phyloP scores from a whole-genome alignment of 345 rosid genomes.

The Melaleuca alternifolia region DNA sequence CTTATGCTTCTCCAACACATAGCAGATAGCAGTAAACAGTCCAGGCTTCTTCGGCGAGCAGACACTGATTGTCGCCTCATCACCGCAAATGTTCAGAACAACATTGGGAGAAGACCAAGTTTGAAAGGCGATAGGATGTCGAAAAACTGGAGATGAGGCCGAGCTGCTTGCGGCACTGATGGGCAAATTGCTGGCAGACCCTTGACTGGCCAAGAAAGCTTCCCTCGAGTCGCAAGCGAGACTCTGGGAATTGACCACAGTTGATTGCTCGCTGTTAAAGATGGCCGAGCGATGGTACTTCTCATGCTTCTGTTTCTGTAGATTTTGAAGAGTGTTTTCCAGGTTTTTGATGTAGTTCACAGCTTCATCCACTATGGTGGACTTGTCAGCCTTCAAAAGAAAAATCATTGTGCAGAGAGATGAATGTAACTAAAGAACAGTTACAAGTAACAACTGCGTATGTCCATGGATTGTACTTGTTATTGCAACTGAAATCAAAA shows the following conservation, averaged over 20 bases:
- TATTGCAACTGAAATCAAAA: neutral
- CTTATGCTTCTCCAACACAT: constrained; percentile 35
- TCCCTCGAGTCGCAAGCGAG: constrained; percentile 27
- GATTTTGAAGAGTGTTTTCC: constrained; percentile 27
- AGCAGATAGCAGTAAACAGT: constrained; percentile 21
- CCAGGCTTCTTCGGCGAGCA: constrained; percentile 33
- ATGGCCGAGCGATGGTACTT: constrained; percentile 19
- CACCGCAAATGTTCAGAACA: constrained; percentile 32
- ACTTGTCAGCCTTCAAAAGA: constrained; percentile 52
- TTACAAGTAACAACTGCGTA: neutral
- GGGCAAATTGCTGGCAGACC: constrained; percentile 5
- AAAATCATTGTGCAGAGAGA: neutral
- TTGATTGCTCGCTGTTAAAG: constrained; percentile 14
- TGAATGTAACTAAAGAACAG: neutral
- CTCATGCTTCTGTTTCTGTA: constrained; percentile 37
- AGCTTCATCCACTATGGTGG: constrained; percentile 64
- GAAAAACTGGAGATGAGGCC: constrained; percentile 5
- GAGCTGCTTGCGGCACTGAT: neutral
- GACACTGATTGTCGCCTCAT: constrained; percentile 36
- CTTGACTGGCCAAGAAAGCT: constrained; percentile 44
- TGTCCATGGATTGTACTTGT: neutral
- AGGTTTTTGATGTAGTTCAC: constrained; percentile 33
- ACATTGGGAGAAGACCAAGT: constrained; percentile 52
- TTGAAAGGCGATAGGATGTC: constrained; percentile 26
- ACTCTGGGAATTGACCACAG: constrained; percentile 4